Evolutionary conservation across 129 eudicot genomes (phyloP), one percentile per base, ranked within the genome.

Genomic region (Helianthus tuberosus): DNA sequence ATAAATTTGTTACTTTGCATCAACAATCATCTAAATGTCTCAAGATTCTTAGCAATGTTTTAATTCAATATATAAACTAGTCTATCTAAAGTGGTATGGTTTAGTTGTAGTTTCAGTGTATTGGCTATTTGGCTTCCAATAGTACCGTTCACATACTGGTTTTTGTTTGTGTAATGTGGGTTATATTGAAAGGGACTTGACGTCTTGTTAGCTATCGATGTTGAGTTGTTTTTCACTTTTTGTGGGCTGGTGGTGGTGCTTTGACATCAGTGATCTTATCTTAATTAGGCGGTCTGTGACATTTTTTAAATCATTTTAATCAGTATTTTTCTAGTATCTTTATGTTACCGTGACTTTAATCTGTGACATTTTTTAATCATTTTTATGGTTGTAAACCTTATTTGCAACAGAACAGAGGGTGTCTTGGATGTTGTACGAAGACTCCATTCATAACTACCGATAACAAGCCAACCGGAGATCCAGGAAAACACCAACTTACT

Each of bases 371-470:
- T 29, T 16, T 78, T 66, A 76, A 66, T 71, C 77, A 69, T 72
- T 66, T 77, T 78, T 73, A 77, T 72, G 96, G 91, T 84, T 81
- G 77, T 67, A 77, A 81, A 86, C 92, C 92, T 89, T 78, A 64
- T 89, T 87, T 87, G 93, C 75, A 86, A 92, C 97, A 92, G 97
- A 85, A 84, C 97, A 92, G 97, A 86, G 87, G 97, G 87, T 92
- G 91, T 87, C 89, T 92, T 89, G 96, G 96, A 89, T 92, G 96
- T 73, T 86, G 87, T 92, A 75, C 75, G n/a, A 87, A 85, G 86
- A 79, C 90, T 23, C 80, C 81, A 50, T 85, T 75, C 68, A 75
- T 83, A 58, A 84, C 78, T 36, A 75, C 92, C 16, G 89, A 80
- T 81, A 89, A 86, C 69, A 82, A 91, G 78, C 90, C 86, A 44